Percentiles rank a stretch among this genome's conserved stretches.
phyloP scores from a whole-genome alignment of 2,329 filamentous ascomycete species.

The Sporothrix variecibatus region DNA sequence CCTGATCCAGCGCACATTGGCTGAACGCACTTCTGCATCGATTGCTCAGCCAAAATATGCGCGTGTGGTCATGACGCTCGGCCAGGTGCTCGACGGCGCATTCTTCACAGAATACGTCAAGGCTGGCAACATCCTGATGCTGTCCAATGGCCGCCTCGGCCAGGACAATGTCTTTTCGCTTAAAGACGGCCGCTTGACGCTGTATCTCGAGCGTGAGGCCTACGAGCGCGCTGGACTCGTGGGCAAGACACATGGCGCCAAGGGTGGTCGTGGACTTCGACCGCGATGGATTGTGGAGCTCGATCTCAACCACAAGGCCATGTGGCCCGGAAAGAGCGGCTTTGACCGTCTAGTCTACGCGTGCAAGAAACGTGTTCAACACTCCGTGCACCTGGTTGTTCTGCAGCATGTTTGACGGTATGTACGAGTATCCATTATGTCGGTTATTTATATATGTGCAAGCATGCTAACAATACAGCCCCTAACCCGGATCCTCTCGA shows the following conservation, averaged over 20 bases:
- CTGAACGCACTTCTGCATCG: neutral
- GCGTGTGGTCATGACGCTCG: constrained; percentile 70
- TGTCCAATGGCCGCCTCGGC: constrained; percentile 73
- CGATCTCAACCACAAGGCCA: constrained; percentile 71
- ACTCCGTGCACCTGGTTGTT: constrained; percentile 75
- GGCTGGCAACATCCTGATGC: constrained; percentile 74
- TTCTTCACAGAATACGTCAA: constrained; percentile 90
- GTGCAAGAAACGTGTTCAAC: constrained; percentile 74
- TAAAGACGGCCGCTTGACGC: constrained; percentile 66
- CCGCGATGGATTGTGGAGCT: constrained; percentile 77
- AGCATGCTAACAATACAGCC: constrained; percentile 41
- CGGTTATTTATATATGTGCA: constrained; percentile 15
- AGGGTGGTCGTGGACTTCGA: constrained; percentile 61
- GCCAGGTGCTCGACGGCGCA: constrained; percentile 68
- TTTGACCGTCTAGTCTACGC: constrained; percentile 79
- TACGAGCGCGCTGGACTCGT: constrained; percentile 82
- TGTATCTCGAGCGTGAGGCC: constrained; percentile 77
- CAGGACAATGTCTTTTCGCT: constrained; percentile 74
- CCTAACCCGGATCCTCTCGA: constrained; percentile 53
- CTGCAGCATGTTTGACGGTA: constrained; percentile 58
- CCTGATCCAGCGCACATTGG: constrained; percentile 43
- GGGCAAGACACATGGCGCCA: constrained; percentile 65
- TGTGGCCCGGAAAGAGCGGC: constrained; percentile 80
- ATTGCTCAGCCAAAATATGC: constrained; percentile 55
- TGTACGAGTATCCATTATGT: constrained; percentile 23